Evolutionary conservation across 805 yeast species (phyloP).

Genomic region (Yarrowia sp.): DNA sequence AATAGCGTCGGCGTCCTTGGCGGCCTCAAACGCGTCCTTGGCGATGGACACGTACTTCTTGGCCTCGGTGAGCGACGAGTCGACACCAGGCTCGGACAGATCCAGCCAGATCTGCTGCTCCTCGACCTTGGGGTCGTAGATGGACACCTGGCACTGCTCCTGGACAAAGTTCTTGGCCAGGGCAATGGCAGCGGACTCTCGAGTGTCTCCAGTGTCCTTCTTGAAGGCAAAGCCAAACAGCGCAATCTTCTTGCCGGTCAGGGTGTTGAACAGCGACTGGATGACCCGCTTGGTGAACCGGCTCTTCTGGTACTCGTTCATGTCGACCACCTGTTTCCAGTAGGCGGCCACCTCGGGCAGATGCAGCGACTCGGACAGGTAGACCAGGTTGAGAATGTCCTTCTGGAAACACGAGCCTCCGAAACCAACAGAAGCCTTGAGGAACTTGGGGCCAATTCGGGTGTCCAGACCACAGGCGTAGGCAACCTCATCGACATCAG

Average conservation of each 20-base stretch:
- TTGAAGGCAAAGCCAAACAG: conserved; percentile 49
- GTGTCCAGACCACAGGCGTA: conserved; percentile 48
- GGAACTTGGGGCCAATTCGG: conserved; percentile 48
- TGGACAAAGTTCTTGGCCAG: conserved; percentile 45
- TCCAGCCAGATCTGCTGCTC: conserved; percentile 44
- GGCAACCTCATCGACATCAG: conserved; percentile 48
- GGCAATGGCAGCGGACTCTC: conserved; percentile 48
- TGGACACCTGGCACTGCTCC: conserved; percentile 47
- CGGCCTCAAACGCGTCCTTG: conserved; percentile 46
- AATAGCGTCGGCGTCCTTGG: conserved; percentile 46
- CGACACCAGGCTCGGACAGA: conserved; percentile 35
- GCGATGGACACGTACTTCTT: conserved; percentile 42
- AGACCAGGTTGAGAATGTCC: conserved; percentile 47
- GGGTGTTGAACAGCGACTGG: conserved; percentile 46
- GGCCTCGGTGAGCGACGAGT: conserved; percentile 41
- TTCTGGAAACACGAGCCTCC: conserved; percentile 50
- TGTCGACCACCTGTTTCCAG: conserved; percentile 43
- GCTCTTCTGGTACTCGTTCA: conserved; percentile 48
- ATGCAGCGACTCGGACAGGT: conserved; percentile 47
- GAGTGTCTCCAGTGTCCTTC: conserved; percentile 49
- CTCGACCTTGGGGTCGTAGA: conserved; percentile 49
- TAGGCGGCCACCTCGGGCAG: conserved; percentile 48
- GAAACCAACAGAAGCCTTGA: conserved; percentile 48
- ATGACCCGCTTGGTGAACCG: conserved; percentile 47
- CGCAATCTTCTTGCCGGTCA: conserved; percentile 47